Base-by-base conservation (phyloP, 2,329 filamentous ascomycete genomes). In the Fusarium domesticum region DNA sequence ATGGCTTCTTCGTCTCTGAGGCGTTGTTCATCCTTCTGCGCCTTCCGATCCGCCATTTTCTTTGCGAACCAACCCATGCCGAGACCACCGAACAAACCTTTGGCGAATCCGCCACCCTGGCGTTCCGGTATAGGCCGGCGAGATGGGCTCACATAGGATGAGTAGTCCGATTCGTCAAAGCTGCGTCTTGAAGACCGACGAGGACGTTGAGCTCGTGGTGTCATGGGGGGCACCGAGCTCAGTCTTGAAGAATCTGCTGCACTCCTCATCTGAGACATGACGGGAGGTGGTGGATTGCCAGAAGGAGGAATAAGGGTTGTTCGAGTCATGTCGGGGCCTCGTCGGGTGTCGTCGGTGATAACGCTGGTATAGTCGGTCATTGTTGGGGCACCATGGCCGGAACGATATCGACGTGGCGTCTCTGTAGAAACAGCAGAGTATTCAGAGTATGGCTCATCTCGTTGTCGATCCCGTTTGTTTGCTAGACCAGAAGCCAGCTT, bases 21-120 rank as follows among this genome's bases (percentile, higher is more conserved):
- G 31, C 76, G 69, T 20, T 74, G 73, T 38, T 74, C 76, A 47
- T 76, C 76, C 41, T 69, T 68, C 48, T 59, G 71, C 47, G 70
- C 61, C 39, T 69, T 69, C 55, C 81, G 68, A 64, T 82, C 74
- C 54, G 77, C 80, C 63, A 86, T 75, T 62, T 80, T 79, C 68
- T 78, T 84, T 6, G 80, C 78, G 37, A 90, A 69, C 71, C 84
- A 87, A 7, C 85, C 86, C 25, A 85, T 70, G 2, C 85, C 85
- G 18, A 88, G 66, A 2, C 83, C 73, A 7, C 78, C 82, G 38
- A 84, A 60, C 12, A 81, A 56, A 1, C 78, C 78, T 53, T 84
- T 80, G 17, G 74, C 76, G n/a, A 74, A 65, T 1, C 74, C 73
- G 50, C 77, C 75, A 11, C 65, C 67, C 43, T 74, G 68, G 6